Base-by-base conservation (phyloP, 2,329 filamentous ascomycete genomes). In the Diplodia intermedia region DNA sequence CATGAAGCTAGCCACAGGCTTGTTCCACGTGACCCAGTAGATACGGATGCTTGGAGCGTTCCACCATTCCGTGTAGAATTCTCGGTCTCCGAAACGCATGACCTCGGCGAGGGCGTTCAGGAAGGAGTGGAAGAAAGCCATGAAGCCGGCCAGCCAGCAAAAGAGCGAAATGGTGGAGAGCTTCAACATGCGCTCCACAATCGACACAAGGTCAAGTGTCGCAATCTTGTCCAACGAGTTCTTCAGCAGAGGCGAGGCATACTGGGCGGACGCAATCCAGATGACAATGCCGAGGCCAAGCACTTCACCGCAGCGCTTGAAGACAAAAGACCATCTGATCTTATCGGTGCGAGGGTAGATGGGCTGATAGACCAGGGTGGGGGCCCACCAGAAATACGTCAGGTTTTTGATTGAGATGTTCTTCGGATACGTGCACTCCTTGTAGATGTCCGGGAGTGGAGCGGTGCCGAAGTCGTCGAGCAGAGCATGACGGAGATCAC, bases 31-130 rank as follows among this genome's bases (percentile, higher is more conserved):
- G 26, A 94, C 89, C 94, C 94, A 97, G 82, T 99, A 99, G 4
- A 86, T 86, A 40, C 94, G 92, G 7, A 98, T 84, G 71, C 90
- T 93, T 66, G 90, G 74, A 2, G 78, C 77, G 76, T 99, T 99
- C 95, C 95, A 99, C 95, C 95, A 99, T 75, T 97, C 93, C 47
- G 92, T 90, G 79, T 99, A 99, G 79, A 99, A 99, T 65, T 94
- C 91, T 36, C 95, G 88, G 78, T 99, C 95, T 20, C 91, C 95
- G 75, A 99, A 99, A 53, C 87, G 86, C 83, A 93, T 91, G 14
- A 98, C 83, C 79, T 99, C 95, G 3, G 94, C 94, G 23, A 98
- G 83, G 0, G 93, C 93, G 75, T 99, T 99, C 61, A 99, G 83
- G 70, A 92, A 90, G 1, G 92, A 94, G 76, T 99, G 95, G 82